Percentiles rank a stretch among this genome's conserved stretches.
Evolutionary conservation across 2,329 filamentous ascomycete species (phyloP).

Genomic region (Colletotrichum aenigma): DNA sequence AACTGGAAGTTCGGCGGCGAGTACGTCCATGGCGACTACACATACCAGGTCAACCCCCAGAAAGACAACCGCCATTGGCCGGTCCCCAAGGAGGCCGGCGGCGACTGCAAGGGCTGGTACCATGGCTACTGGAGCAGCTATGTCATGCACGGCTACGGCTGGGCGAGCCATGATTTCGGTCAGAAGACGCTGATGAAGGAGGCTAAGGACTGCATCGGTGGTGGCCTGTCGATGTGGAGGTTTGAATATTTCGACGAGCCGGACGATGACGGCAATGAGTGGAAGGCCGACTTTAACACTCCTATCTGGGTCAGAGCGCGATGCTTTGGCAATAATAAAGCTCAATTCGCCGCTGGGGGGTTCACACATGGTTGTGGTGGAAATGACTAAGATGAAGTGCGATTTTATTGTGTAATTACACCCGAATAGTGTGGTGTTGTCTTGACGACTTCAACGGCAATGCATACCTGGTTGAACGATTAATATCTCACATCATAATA

Average conservation of each 20-base stretch:
- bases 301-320: constrained; percentile 23
- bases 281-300: constrained; percentile 26
- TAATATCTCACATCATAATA: background rate
- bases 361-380: background rate
- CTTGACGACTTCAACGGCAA: background rate
- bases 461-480: background rate
- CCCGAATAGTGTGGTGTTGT: background rate
- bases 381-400: background rate
- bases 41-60: constrained; percentile 26
- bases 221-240: constrained; percentile 25
- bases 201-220: constrained; percentile 24
- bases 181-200: constrained; percentile 25
- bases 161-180: constrained; percentile 26
- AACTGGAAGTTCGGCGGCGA: constrained; percentile 34
- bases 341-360: background rate
- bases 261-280: constrained; percentile 25
- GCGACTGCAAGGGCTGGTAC: constrained; percentile 25
- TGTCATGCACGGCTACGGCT: constrained; percentile 27
- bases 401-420: background rate
- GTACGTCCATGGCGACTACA: constrained; percentile 26
- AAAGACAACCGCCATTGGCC: constrained; percentile 25
- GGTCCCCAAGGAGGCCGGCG: constrained; percentile 21
- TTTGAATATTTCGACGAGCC: constrained; percentile 29
- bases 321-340: constrained; percentile 24
- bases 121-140: constrained; percentile 23